phyloP scores from a whole-genome alignment of 805 yeast species.

The Kurtzmaniella fragi region DNA sequence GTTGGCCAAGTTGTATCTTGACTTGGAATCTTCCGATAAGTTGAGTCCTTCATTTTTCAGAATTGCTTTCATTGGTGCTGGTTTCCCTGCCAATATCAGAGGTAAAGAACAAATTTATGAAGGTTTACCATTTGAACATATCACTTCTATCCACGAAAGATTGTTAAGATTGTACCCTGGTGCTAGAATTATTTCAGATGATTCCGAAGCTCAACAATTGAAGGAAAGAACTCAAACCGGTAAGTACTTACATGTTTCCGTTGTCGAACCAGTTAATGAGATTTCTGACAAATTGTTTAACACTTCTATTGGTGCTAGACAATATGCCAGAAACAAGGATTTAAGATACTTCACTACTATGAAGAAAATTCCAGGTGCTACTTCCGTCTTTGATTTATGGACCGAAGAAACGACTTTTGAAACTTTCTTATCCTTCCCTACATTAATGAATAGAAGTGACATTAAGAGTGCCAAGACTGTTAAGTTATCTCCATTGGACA shows the following conservation, averaged over 20 bases:
- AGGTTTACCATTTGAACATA: slow-evolving; percentile 83
- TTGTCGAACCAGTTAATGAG: slow-evolving; percentile 66
- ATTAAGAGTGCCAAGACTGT: slow-evolving; percentile 44
- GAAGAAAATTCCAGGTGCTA: slow-evolving; percentile 68
- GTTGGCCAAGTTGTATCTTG: slow-evolving; percentile 62
- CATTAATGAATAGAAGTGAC: slow-evolving; percentile 81
- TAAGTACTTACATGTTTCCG: slow-evolving; percentile 63
- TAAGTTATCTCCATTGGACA: slow-evolving; percentile 77
- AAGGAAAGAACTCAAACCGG: slow-evolving; percentile 57
- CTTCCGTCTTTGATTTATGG: slow-evolving; percentile 74
- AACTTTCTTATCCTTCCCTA: slow-evolving; percentile 75
- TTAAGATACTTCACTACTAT: slow-evolving; percentile 64
- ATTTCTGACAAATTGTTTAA: slow-evolving; percentile 41
- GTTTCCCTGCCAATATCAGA: slow-evolving; percentile 74
- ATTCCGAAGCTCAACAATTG: slow-evolving; percentile 50
- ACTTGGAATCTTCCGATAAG: slow-evolving; percentile 64
- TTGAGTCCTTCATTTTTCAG: slow-evolving; percentile 73
- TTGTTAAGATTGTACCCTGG: slow-evolving; percentile 75
- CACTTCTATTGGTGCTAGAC: slow-evolving; percentile 57
- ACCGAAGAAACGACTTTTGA: slow-evolving; percentile 82
- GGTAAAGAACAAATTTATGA: slow-evolving; percentile 78
- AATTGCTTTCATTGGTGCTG: slow-evolving; percentile 76
- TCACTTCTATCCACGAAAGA: slow-evolving; percentile 75
- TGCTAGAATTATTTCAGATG: slow-evolving; percentile 61
- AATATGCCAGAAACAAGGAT: slow-evolving; percentile 71